Evolutionary conservation across 2,329 filamentous ascomycete species (phyloP), one percentile per base, ranked within the genome.

Genomic region (Stachybotrys chartarum): DNA sequence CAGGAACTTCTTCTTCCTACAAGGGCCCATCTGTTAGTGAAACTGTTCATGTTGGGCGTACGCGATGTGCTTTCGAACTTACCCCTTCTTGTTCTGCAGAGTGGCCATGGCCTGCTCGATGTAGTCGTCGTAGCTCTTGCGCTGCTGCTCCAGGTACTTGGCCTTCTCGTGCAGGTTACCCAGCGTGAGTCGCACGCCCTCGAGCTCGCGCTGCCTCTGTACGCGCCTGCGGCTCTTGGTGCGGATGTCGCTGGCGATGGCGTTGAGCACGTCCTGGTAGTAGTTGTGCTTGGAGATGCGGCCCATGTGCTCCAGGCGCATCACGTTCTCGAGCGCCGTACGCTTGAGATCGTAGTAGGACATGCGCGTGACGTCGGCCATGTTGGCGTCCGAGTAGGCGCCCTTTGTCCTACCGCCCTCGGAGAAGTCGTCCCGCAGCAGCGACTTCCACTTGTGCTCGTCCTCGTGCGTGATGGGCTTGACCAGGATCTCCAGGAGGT

Each of bases 61-160:
- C 24, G 24, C 24, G 24, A 24, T 24, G 24, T 24, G 24, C 24
- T 24, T 24, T 12, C 17, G 31, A 35, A 72, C 81, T 70, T 79
- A 87, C 83, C 88, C 92, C 74, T 97, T 97, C 72, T 97, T 96
- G 74, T 90, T 96, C 72, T 97, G 94, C 56, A 99, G 79, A 5
- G 95, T 99, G 57, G 92, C 82, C 90, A 99, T 97, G 51, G 94
- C 93, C 71, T 96, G 92, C 75, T 99, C 95, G 67, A 99, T 96
- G 73, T 99, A 99, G 75, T 99, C 91, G 69, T 99, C 96, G 75
- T 99, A 99, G 61, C 87, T 94, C 79, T 96, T 96, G 58, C 96
- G 84, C 74, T 99, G 94, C 63, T 91, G 88, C 68, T 99, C 94
- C 10, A 99, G 82, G 73, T 95, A 99, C 61, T 85, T 83, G 44